Evolutionary conservation across 176 grass and related monocot genomes (phyloP).

Genomic region (Avena sativa): DNA sequence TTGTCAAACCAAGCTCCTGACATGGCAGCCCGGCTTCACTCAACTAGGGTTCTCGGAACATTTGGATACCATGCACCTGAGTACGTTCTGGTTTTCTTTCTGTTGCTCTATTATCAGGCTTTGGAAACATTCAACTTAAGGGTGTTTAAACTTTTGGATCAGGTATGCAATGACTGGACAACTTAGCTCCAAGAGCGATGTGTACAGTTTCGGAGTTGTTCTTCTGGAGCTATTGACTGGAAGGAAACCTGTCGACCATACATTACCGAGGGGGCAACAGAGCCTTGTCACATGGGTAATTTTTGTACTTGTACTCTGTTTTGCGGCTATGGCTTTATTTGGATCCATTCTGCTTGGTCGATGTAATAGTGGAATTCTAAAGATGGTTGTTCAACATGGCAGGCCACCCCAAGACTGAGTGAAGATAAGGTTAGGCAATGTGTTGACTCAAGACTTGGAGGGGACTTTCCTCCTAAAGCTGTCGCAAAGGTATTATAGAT

Average conservation of each 20-base stretch:
- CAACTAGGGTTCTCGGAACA: constrained; percentile 87
- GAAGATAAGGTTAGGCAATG: constrained; percentile 89
- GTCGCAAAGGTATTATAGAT: constrained; percentile 72
- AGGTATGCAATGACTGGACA: constrained; percentile 92
- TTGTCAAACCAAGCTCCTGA: constrained; percentile 90
- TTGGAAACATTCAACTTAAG: constrained; percentile 22
- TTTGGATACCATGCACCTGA: constrained; percentile 91
- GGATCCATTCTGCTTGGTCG: constrained; percentile 2
- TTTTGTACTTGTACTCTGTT: not conserved
- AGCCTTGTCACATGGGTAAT: constrained; percentile 87
- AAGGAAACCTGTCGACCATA: constrained; percentile 85
- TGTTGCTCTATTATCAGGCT: not conserved
- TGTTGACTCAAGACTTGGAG: constrained; percentile 79
- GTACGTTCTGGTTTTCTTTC: constrained; percentile 55
- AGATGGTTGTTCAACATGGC: constrained; percentile 40
- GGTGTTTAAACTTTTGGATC: constrained; percentile 20
- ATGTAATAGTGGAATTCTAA: not conserved
- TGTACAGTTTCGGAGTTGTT: constrained; percentile 86
- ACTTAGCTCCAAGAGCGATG: constrained; percentile 86
- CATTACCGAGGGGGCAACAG: constrained; percentile 84
- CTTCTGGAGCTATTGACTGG: constrained; percentile 81
- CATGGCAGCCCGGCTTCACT: constrained; percentile 86
- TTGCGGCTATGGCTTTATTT: not conserved
- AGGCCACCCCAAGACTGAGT: constrained; percentile 83
- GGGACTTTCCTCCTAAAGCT: constrained; percentile 78